Evolutionary conservation across 2,329 filamentous ascomycete genomes (phyloP), one percentile per base, ranked within the genome.

Genomic region (Diaporthe velutina): DNA sequence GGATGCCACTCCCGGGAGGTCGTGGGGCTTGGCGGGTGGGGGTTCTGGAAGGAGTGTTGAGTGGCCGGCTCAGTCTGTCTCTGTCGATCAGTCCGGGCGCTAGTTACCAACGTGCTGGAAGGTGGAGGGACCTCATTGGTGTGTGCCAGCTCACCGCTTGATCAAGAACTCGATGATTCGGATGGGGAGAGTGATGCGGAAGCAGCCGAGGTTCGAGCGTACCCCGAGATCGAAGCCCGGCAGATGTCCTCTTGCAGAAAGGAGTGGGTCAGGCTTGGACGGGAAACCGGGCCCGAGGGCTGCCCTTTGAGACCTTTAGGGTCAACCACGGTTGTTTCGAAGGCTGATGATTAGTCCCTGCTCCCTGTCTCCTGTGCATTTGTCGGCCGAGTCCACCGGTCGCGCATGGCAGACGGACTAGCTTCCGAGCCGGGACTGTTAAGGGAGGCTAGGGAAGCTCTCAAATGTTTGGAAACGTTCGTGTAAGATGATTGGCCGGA

Each of bases 401-500:
- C 22, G 22, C 19, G 30, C 45, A 10, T 52, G 15, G 13, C 45
- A 50, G 45, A 38, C 61, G 22, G 61, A 25, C 19, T 25, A 12
- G 1, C 22, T 12, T 25, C 45, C 30, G 61, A 4, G 42, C 17
- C 45, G 30, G 13, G 45, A 1, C 9, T 19, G 61, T 25, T 13
- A 6, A 10, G 22, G 28, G 30, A 52, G 64, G 64, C 22, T 19
- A 28, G 64, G 25, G 17, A 8, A n/a, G 48, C 33, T 12, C 64
- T n/a, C 8, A 10, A 19, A 67, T 19, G 64, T 67, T 67, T 67
- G 15, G 45, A 52, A 67, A 67, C 64, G 6, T 50, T 38, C 58
- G 33, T 74, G 68, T 74, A 74, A 74, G 68, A 66, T 61, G 25
- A 74, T 74, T 74, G 73, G 73, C 73, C 50, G 28, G 45, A 17